Conservation (phyloP, 2,329 filamentous ascomycete genomes). For the Monilinia aucupariae region DNA sequence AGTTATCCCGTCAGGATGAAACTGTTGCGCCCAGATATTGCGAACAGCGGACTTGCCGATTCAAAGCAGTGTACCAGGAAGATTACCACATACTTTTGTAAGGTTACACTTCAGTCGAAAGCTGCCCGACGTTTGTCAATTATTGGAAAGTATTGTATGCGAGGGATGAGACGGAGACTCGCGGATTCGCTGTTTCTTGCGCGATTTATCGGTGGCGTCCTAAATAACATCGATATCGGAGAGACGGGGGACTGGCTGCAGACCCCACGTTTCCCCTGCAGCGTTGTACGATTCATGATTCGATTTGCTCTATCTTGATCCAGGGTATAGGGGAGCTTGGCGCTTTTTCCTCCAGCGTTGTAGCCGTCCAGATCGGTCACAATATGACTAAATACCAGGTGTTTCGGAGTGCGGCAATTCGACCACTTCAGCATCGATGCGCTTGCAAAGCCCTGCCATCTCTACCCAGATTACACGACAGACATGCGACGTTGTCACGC, state of each 20-base stretch:
- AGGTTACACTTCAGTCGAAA: conserved; percentile 3
- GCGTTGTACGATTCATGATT: conserved; percentile 10
- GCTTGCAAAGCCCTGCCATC: neutral
- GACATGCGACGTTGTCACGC: neutral
- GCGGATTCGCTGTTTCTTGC: neutral
- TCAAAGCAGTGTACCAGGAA: conserved; percentile 7
- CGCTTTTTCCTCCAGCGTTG: neutral
- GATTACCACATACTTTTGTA: neutral
- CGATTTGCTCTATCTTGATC: conserved; percentile 4
- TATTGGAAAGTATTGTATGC: neutral
- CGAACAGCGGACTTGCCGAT: neutral
- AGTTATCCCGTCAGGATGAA: neutral
- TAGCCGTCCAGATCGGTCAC: conserved; percentile 9
- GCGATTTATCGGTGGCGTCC: conserved; percentile 5
- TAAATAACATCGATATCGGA: conserved; percentile 12
- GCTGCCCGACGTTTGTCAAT: neutral
- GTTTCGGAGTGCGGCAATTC: neutral
- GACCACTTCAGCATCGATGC: neutral
- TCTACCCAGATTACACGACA: neutral
- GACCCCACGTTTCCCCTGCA: conserved; percentile 11
- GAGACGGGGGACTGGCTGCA: conserved; percentile 4
- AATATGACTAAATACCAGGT: conserved; percentile 4
- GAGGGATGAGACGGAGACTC: neutral
- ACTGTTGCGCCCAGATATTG: neutral
- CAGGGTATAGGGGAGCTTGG: neutral